A percentile compares a stretch with the other conserved stretches of the same genome.
These are phyloP conservation scores for Letharia columbiana DNA, from an alignment of 495 filamentous ascomycete species.

Conservation along the genomic window DNA sequence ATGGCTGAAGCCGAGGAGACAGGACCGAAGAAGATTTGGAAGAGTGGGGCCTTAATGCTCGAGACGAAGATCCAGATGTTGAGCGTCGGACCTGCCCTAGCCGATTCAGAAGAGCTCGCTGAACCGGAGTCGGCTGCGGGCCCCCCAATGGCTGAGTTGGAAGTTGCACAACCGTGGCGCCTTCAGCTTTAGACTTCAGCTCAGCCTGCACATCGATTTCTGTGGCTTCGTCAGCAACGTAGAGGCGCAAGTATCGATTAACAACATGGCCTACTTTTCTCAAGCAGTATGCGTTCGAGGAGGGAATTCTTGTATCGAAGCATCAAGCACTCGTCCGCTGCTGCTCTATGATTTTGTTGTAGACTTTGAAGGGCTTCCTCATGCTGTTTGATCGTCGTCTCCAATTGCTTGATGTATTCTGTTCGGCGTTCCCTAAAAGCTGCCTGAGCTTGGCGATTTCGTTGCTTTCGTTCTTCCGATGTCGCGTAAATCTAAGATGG, in stretches of 20 bases:
- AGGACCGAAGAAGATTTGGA: conserved; percentile 30
- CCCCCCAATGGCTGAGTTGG: conserved; percentile 49
- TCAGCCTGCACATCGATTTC: conserved; percentile 97
- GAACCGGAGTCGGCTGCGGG: conserved; percentile 55
- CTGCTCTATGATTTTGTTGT: conserved; percentile 87
- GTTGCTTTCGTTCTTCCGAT: conserved; percentile 94
- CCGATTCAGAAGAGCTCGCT: conserved; percentile 63
- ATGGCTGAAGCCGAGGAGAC: conserved; percentile 54
- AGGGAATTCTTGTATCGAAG: conserved; percentile 96
- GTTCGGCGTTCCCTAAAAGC: conserved; percentile 94
- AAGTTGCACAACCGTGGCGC: conserved; percentile 57
- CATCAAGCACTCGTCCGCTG: conserved; percentile 97
- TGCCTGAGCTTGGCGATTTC: conserved; percentile 94
- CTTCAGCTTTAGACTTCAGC: conserved; percentile 76
- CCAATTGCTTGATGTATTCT: conserved; percentile 98
- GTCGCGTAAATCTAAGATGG: conserved; percentile 81
- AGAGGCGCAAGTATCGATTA: not conserved
- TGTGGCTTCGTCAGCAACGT: conserved; percentile 31
- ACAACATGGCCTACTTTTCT: conserved; percentile 61
- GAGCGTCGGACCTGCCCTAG: conserved; percentile 60
- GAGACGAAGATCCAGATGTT: conserved; percentile 54
- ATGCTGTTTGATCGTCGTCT: conserved; percentile 95
- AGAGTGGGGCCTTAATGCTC: conserved; percentile 24
- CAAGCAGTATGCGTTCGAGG: conserved; percentile 85
- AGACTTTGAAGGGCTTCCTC: conserved; percentile 85